Conservation (phyloP, 257 asterid species). For the Plantago major region DNA sequence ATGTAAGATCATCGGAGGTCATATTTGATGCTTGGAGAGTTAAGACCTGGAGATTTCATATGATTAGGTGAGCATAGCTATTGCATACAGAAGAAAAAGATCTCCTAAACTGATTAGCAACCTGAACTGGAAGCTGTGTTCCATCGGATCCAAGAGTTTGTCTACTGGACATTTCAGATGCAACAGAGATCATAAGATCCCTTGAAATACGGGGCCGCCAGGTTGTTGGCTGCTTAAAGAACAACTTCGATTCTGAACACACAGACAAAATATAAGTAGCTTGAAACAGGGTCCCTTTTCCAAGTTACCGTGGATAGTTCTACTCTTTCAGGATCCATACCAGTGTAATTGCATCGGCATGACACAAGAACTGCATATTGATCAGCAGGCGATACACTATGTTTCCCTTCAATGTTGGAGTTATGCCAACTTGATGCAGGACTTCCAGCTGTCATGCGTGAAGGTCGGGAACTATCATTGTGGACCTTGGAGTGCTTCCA, state of each 20-base stretch:
- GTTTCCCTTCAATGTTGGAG: conserved; percentile 40
- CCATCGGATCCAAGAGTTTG: conserved; percentile 70
- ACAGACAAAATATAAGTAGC: conserved; percentile 18
- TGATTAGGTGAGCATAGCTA: conserved; percentile 24
- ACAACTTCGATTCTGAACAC: conserved; percentile 78
- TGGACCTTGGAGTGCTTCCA: conserved; percentile 51
- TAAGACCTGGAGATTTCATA: conserved; percentile 63
- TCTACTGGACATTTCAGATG: conserved; percentile 74
- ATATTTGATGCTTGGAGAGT: conserved; percentile 94
- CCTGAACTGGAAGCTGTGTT: conserved; percentile 91
- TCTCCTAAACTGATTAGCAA: conserved; percentile 28
- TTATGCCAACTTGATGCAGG: conserved; percentile 47
- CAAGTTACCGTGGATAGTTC: conserved; percentile 7
- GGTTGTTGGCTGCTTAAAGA: conserved; percentile 82
- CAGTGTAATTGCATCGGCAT: conserved; percentile 94
- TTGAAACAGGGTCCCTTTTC: conserved; percentile 15
- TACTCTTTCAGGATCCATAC: conserved; percentile 34
- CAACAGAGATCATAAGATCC: conserved; percentile 94
- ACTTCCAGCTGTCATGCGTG: conserved; percentile 44
- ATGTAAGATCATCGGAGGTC: conserved; percentile 80
- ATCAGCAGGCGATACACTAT: conserved; percentile 49
- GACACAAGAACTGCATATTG: conserved; percentile 86
- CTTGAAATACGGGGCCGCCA: conserved; percentile 88
- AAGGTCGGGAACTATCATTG: conserved; percentile 30
- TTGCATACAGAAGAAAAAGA: conserved; percentile 11